Evolutionary conservation across 306 rosid species (phyloP).

Genomic region (Corylus avellana): DNA sequence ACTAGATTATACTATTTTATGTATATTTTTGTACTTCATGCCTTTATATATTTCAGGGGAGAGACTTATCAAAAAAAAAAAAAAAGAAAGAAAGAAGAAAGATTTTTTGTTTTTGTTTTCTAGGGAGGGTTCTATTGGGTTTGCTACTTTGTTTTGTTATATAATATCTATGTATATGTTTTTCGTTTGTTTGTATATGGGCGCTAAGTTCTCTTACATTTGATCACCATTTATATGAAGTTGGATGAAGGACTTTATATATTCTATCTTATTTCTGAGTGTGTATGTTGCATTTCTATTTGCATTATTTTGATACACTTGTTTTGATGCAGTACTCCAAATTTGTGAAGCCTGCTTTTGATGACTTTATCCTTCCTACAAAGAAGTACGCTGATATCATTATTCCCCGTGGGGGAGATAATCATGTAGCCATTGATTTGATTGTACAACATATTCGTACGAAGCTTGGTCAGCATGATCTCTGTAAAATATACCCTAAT

Average conservation of each 20-base stretch:
- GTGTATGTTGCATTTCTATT: constrained; percentile 15
- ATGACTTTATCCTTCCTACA: constrained; percentile 96
- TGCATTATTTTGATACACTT: constrained; percentile 16
- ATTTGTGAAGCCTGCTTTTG: constrained; percentile 98
- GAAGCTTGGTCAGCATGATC: constrained; percentile 98
- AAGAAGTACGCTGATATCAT: constrained; percentile 99
- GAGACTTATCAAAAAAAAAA: too few relatives aligned
- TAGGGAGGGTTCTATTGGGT: too few relatives aligned
- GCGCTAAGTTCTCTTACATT: not conserved
- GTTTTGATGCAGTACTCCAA: constrained; percentile 84
- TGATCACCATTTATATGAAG: not conserved
- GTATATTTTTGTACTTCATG: not conserved
- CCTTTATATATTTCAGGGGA: not conserved
- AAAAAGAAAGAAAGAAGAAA: too few relatives aligned
- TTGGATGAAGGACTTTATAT: not conserved
- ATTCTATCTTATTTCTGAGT: constrained; percentile 2
- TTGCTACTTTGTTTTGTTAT: too few relatives aligned
- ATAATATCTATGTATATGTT: too few relatives aligned
- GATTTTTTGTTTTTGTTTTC: too few relatives aligned
- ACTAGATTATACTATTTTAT: not conserved
- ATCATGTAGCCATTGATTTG: constrained; percentile 96
- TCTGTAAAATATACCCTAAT: constrained; percentile 95
- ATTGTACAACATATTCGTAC: constrained; percentile 97
- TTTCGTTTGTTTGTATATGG: not conserved
- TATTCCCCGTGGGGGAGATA: constrained; percentile 98